Percentiles rank a stretch among this genome's conserved stretches.
Conservation (phyloP, 345 rosid genomes). For the Gossypium longicalyx region DNA sequence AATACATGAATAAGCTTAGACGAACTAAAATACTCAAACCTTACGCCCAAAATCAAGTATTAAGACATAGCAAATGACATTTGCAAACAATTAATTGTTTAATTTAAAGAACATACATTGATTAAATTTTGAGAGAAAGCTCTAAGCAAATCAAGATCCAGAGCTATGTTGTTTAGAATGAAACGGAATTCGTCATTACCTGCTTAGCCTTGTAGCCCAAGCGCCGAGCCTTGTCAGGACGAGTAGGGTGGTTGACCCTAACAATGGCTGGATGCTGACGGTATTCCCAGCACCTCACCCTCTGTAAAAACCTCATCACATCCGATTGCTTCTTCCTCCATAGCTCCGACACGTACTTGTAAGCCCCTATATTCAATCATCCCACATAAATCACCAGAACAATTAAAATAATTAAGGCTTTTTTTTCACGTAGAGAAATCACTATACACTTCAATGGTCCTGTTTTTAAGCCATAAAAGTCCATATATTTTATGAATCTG, state of each 20-base stretch:
- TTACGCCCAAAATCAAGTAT: not conserved
- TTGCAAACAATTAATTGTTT: constrained; percentile 18
- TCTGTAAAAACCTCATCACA: constrained; percentile 93
- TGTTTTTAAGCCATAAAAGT: not conserved
- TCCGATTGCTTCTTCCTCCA: constrained; percentile 99
- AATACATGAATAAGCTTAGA: too few species aligned
- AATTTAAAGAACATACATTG: constrained; percentile 37
- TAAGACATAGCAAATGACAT: constrained; percentile 8
- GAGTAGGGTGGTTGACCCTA: constrained; percentile 78
- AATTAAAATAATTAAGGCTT: not conserved
- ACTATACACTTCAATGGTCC: not conserved
- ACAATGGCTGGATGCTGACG: constrained; percentile 94
- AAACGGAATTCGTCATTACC: constrained; percentile 28
- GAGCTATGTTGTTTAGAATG: not conserved
- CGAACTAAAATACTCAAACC: too few species aligned
- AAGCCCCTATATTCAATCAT: constrained; percentile 52
- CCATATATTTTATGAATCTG: not conserved
- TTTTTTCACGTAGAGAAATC: too few species aligned
- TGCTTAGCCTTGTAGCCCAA: constrained; percentile 96
- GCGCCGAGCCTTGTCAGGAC: constrained; percentile 97
- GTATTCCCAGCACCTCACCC: constrained; percentile 99
- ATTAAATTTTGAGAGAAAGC: constrained; percentile 22
- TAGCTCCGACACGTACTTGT: constrained; percentile 95
- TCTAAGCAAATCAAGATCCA: not conserved
- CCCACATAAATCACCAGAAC: not conserved